Evolutionary conservation across 768 basidiomycete species (phyloP).

Genomic region (Mycena latifolia): DNA sequence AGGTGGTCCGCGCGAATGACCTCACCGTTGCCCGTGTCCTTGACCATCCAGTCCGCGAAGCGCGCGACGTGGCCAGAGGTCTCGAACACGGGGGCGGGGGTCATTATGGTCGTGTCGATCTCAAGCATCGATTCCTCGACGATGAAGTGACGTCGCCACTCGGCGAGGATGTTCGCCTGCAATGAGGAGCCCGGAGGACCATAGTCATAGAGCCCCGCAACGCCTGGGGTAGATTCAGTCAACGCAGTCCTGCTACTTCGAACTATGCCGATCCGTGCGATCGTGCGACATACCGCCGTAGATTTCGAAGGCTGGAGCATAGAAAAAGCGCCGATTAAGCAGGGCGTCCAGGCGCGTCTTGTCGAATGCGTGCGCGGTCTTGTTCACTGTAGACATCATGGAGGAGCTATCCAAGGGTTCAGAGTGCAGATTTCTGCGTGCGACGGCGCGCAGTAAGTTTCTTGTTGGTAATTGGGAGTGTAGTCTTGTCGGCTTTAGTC

Average conservation of each 20-base stretch:
- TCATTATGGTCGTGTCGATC: constrained; percentile 98
- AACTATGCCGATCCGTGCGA: constrained; percentile 12
- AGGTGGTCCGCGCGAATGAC: constrained; percentile 97
- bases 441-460: no score
- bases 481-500: constrained; percentile 8
- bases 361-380: constrained; percentile 88
- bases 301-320: constrained; percentile 98
- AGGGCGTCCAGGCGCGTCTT: constrained; percentile 87
- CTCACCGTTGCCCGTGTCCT: constrained; percentile 94
- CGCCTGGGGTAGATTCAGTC: constrained; percentile 63
- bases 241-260: no score
- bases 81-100: constrained; percentile 93
- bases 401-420: not conserved
- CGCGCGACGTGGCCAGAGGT: constrained; percentile 97
- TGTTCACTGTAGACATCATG: constrained; percentile 67
- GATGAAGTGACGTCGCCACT: constrained; percentile 99
- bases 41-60: constrained; percentile 99
- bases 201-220: constrained; percentile 98
- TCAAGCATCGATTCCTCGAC: constrained; percentile 99
- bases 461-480: constrained; percentile 2
- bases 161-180: constrained; percentile 95
- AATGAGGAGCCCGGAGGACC: constrained; percentile 96
- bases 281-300: constrained; percentile 83
- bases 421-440: no score
- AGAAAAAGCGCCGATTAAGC: constrained; percentile 94